Conservation (phyloP, 257 asterid species). For the Ajuga chamaepitys region DNA sequence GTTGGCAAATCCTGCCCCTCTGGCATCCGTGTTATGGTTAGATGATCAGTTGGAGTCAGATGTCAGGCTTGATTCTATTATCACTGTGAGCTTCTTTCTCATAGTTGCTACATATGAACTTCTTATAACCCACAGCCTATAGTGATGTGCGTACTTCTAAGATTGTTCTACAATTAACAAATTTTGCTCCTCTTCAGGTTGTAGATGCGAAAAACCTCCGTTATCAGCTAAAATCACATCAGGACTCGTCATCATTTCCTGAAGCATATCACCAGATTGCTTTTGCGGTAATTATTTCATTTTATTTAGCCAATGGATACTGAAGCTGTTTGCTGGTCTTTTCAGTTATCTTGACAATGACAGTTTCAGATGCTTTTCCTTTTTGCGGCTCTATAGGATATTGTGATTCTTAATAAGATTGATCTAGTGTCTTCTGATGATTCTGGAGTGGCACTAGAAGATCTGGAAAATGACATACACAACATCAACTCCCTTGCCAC, state of each 20-base stretch:
- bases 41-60: conserved; percentile 94
- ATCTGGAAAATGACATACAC: conserved; percentile 76
- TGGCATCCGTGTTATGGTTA: conserved; percentile 98
- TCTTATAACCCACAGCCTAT: background rate
- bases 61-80: conserved; percentile 80
- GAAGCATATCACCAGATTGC: conserved; percentile 95
- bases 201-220: conserved; percentile 96
- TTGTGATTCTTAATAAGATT: conserved; percentile 89
- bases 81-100: conserved; percentile 60
- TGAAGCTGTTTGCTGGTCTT: background rate
- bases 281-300: conserved; percentile 58
- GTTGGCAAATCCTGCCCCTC: conserved; percentile 96
- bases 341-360: background rate
- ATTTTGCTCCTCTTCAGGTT: conserved; percentile 43
- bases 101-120: conserved; percentile 1
- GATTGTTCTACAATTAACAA: background rate
- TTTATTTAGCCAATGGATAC: background rate
- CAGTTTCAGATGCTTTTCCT: conserved; percentile 4
- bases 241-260: conserved; percentile 75
- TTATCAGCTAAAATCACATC: conserved; percentile 70
- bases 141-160: background rate
- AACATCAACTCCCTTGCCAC: conserved; percentile 72
- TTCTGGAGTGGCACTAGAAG: conserved; percentile 41
- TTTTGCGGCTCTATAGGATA: conserved; percentile 48
- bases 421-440: conserved; percentile 64